Base-by-base conservation (phyloP, 2,329 filamentous ascomycete genomes). In the Paecilomyces sp. region DNA sequence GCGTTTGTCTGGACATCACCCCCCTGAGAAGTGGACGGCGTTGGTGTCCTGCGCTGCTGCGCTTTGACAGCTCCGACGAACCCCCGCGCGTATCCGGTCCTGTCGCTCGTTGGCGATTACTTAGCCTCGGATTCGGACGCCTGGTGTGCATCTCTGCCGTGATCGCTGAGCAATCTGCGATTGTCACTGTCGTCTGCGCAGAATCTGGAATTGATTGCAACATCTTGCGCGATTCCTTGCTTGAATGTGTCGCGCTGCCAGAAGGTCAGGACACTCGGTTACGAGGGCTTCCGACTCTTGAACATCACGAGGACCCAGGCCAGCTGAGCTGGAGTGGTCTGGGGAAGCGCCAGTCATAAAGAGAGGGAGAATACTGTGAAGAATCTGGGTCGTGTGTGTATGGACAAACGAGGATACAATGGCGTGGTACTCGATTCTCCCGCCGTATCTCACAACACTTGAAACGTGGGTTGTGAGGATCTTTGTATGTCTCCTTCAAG, bases 401-500 rank as follows among this genome's bases (percentile, higher is more conserved):
- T 53, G 22, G 24, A 33, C 9, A 28, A 53, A 24, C 28, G 18
- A 25, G 22, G 12, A 8, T 53, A 33, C 3, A 11, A 89, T 89
- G 87, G 81, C 82, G 53, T 82, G 84, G 78, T 85, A 86, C 64
- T 88, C 86, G 1, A 81, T 89, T 60, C 80, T 89, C 34, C 87
- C 87, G 1, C 76, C 80, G 18, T 77, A 81, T 59, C 77, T 88
- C 58, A 80, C 77, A 51, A 76, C 78, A 47, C 70, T 88, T 57
- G 87, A 89, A 70, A 81, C 79, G 57, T 88, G 85, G 85, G 76
- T 85, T 60, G 81, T 82, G 54, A 80, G 84, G 9, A 68, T 85
- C 53, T 89, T 88, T 70, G 86, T 89, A 78, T 68, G 83, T 71
- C 34, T 54, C 55, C 51, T 18, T 52, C 7, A 28, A 31, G 50